Percentiles rank a stretch among this genome's conserved stretches.
phyloP scores from a whole-genome alignment of 1,139 yeast genomes.

The Candida pseudocylindracea region DNA sequence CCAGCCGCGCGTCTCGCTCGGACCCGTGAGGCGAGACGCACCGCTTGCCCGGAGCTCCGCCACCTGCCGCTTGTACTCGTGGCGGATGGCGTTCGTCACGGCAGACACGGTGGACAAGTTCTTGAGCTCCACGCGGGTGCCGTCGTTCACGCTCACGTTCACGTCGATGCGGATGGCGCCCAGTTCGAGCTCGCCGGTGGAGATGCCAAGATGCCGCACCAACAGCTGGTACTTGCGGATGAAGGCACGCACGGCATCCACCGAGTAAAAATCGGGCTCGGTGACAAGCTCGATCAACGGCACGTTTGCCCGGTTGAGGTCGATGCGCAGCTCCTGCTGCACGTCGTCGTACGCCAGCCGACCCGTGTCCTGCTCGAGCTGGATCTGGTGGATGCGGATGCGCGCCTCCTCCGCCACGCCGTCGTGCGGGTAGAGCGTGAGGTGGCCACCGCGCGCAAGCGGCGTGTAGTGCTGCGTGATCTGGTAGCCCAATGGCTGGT shows the following conservation, averaged over 20 bases:
- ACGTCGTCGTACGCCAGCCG: conserved; percentile 22
- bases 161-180: conserved; percentile 96
- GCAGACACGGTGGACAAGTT: conserved; percentile 74
- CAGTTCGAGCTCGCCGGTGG: conserved; percentile 79
- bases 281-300: conserved; percentile 88
- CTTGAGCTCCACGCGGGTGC: conserved; percentile 67
- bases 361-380: conserved; percentile 78
- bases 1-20: conserved; percentile 76
- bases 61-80: conserved; percentile 55
- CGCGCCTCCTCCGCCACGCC: conserved; percentile 13
- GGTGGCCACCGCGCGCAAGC: conserved; percentile 41
- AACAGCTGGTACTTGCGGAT: conserved; percentile 61
- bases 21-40: too few relatives aligned
- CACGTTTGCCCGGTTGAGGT: conserved; percentile 64
- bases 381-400: conserved; percentile 49
- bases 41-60: conserved; percentile 7
- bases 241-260: conserved; percentile 55
- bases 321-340: conserved; percentile 22
- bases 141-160: conserved; percentile 54
- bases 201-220: conserved; percentile 44
- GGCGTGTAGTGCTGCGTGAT: conserved; percentile 82
- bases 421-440: conserved; percentile 31
- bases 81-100: conserved; percentile 52
- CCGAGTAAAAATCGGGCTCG: conserved; percentile 55
- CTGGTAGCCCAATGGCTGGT: conserved; percentile 92